Base-by-base conservation (phyloP, 257 asterid species). In the Osmanthus fragrans region DNA sequence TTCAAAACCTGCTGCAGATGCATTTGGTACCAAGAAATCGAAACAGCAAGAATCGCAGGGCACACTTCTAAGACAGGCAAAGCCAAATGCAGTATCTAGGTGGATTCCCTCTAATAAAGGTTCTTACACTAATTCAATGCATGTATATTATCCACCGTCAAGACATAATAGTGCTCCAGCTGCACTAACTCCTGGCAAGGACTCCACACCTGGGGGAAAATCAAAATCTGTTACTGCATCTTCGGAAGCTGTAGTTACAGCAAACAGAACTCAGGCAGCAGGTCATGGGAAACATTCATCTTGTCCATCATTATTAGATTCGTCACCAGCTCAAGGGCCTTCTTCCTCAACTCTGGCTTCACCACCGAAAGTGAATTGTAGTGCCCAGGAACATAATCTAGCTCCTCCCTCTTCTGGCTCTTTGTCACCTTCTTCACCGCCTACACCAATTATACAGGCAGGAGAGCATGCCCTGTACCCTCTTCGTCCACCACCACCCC, bases 51-150 rank as follows among this genome's bases (percentile, higher is more conserved):
- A 91, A 65, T 45, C 82, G 27, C 92, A 72, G 84, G 88, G 83
- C 34, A 10, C 87, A 77, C 78, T 70, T 73, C 63, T 72, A 77
- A 89, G 98, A 82, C 85, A 56, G 80, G 98, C 97, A 68, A 92
- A 96, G 83, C 88, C 97, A 54, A 91, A 78, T 88, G 87, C 95
- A 74, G 95, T 88, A 60, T 94, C 99, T 68, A 88, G 90, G 88
- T 96, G 98, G 99, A 92, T 96, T 76, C 98, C 98, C 73, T 7
- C 96, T 58, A 96, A 93, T 85, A 96, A 93, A 89, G 97, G 97
- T 67, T 94, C 98, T 73, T 92, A 92, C 87, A 88, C 94, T 76
- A 90, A 89, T 88, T 96, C 97, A 73, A 92, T 96, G 98, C 99
- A 93, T 83, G 94, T 93, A 56, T 85, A 91, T 76, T 92, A 96